Percentiles rank a stretch among this genome's conserved stretches.
Evolutionary conservation across 768 basidiomycete genomes (phyloP).

Genomic region (Cytidiella melzeri): DNA sequence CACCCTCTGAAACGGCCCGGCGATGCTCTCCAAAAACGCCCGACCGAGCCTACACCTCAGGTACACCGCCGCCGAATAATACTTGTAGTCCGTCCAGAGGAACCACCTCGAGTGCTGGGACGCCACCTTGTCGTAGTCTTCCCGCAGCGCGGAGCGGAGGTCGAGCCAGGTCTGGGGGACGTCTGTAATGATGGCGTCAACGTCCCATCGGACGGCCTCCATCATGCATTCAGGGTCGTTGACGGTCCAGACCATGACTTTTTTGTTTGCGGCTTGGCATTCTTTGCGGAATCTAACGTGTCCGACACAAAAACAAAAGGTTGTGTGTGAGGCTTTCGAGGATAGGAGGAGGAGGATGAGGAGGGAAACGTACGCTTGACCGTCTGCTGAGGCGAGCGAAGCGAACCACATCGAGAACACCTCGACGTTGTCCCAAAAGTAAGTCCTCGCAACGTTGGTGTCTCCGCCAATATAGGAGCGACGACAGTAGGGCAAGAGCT

Average conservation of each 20-base stretch:
- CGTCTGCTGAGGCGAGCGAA: conserved; percentile 64
- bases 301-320: not conserved
- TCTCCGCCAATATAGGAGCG: conserved; percentile 82
- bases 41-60: conserved; percentile 54
- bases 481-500: conserved; percentile 72
- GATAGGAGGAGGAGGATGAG: not conserved
- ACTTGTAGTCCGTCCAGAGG: conserved; percentile 64
- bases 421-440: conserved; percentile 85
- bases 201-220: conserved; percentile 62
- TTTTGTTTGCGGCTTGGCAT: conserved; percentile 75
- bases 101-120: conserved; percentile 61
- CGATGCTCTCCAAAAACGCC: conserved; percentile 56
- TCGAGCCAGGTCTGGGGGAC: conserved; percentile 34
- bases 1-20: conserved; percentile 10
- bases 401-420: conserved; percentile 83
- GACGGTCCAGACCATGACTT: conserved; percentile 94
- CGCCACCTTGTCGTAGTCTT: conserved; percentile 60
- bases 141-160: conserved; percentile 28
- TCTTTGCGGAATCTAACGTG: conserved; percentile 65
- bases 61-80: conserved; percentile 45
- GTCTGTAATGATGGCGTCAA: conserved; percentile 42
- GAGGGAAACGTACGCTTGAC: conserved; percentile 46
- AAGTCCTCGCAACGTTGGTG: conserved; percentile 65
- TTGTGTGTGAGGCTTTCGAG: not conserved
- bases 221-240: conserved; percentile 87